phyloP scores from a whole-genome alignment of 441 rosid genomes.

The Adansonia madagascariensis region DNA sequence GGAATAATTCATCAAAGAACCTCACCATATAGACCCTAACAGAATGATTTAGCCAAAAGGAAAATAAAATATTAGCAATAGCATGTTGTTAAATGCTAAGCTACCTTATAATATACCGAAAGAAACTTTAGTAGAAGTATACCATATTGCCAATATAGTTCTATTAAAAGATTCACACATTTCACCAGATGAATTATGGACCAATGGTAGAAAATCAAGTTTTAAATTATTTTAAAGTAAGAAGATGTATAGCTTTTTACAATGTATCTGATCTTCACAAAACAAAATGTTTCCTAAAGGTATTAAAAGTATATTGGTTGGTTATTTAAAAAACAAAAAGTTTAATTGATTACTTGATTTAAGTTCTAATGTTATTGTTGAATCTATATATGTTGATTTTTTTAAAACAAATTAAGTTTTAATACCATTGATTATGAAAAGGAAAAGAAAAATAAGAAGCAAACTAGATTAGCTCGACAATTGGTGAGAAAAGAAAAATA shows the following conservation, averaged over 20 bases:
- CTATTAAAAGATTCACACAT: not conserved
- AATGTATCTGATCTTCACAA: not conserved
- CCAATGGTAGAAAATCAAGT: not conserved
- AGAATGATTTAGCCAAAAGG: not conserved
- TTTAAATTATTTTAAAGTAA: not conserved
- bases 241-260: too few relatives aligned
- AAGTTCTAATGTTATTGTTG: not conserved
- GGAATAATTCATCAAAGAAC: not conserved
- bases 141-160: not conserved
- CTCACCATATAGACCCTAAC: not conserved
- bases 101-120: not conserved
- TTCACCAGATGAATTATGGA: not conserved
- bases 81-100: not conserved
- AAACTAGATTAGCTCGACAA: not conserved
- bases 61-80: not conserved
- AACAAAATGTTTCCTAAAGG: not conserved
- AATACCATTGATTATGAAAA: not conserved
- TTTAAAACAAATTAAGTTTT: not conserved
- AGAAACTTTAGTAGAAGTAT: not conserved
- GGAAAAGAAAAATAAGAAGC: not conserved
- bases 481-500: not conserved
- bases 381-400: not conserved
- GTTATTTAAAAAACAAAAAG: not conserved
- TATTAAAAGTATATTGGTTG: not conserved
- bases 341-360: not conserved